Evolutionary conservation across 2,329 filamentous ascomycete species (phyloP).

Genomic region (Penicillium griseofulvum): DNA sequence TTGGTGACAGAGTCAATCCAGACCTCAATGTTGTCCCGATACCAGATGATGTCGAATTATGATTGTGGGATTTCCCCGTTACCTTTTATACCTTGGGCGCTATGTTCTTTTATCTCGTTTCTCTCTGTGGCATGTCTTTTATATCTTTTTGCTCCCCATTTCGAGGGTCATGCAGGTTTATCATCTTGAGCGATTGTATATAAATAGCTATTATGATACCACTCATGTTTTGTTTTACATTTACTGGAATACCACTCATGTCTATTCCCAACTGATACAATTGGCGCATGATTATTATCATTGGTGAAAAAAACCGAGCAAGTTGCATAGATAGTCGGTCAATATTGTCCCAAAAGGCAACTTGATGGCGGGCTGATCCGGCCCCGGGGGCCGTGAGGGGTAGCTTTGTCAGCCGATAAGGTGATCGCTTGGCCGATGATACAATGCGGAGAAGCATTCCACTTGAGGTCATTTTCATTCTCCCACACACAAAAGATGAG

Average conservation of each 20-base stretch:
- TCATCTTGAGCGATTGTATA: constrained; percentile 2
- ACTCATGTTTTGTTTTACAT: background rate
- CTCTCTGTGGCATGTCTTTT: background rate
- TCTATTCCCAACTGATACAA: background rate
- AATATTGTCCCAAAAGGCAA: background rate
- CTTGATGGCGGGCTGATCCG: background rate
- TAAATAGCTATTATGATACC: constrained; percentile 5
- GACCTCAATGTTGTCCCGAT: constrained; percentile 53
- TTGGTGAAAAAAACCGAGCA: background rate
- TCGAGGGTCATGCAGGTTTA: background rate
- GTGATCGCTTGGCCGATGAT: constrained; percentile 1
- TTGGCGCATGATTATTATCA: background rate
- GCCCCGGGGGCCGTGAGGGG: constrained; percentile 1
- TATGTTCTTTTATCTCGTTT: background rate
- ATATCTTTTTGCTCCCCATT: background rate
- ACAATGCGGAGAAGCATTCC: constrained; percentile 11
- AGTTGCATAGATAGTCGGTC: background rate
- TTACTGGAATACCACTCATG: background rate
- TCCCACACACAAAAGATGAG: constrained; percentile 25
- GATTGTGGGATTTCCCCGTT: background rate
- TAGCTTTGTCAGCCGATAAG: constrained; percentile 14
- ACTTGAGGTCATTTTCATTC: background rate
- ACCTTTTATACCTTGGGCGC: background rate
- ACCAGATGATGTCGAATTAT: constrained; percentile 5
- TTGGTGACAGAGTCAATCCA: constrained; percentile 68